Percentiles rank a stretch among this genome's conserved stretches.
phyloP scores from a whole-genome alignment of 2,329 filamentous ascomycete genomes.

The Hypomyces perniciosus region DNA sequence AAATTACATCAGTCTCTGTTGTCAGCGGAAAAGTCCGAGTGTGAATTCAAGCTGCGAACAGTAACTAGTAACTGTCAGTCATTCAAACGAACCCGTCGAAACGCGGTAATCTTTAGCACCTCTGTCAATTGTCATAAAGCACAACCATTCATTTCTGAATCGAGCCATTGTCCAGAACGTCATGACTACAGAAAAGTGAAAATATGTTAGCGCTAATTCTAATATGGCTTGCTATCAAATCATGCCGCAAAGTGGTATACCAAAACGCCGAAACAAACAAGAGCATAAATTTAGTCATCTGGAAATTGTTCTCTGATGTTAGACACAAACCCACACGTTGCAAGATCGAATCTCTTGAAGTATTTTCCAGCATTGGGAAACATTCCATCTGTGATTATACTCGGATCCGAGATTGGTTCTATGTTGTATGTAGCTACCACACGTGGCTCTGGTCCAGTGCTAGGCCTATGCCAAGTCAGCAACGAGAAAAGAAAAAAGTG shows the following conservation, averaged over 20 bases:
- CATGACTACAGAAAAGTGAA: no score
- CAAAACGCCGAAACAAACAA: not conserved
- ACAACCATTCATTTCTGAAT: no score
- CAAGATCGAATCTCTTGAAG: constrained; percentile 78
- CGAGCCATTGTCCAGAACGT: no score
- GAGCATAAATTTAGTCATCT: constrained; percentile 54
- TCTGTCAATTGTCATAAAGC: no score
- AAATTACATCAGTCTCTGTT: no score
- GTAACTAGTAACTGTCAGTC: no score
- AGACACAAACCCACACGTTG: constrained; percentile 66
- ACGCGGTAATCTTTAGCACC: no score
- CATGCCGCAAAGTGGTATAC: not conserved
- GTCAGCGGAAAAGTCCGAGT: no score
- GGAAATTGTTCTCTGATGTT: constrained; percentile 78
- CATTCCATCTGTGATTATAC: constrained; percentile 49
- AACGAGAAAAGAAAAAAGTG: not conserved
- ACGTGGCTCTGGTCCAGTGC: constrained; percentile 28
- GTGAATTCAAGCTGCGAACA: no score
- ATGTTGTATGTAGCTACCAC: constrained; percentile 68
- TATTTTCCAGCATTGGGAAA: constrained; percentile 71
- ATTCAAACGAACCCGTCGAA: no score
- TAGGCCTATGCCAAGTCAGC: constrained; percentile 20
- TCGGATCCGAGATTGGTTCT: constrained; percentile 46
- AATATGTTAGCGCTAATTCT: not conserved
- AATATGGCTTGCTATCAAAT: not conserved